A percentile compares a stretch with the other conserved stretches of the same genome.
Conservation (phyloP, 176 grass and related monocot species). For the Oryza meridionalis region DNA sequence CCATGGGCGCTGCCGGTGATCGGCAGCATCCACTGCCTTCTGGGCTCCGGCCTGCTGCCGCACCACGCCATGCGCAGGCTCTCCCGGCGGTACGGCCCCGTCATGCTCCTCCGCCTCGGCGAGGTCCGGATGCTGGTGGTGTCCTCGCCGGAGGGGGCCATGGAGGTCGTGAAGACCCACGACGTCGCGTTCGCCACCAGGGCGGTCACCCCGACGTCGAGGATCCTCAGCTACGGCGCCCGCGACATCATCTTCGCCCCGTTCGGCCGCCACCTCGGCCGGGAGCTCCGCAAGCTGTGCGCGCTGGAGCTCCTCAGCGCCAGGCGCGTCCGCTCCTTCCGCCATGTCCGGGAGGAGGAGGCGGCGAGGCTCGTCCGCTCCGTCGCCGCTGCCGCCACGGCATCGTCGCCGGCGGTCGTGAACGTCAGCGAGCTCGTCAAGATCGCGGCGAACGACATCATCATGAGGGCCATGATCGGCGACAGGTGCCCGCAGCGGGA, state of each 20-base stretch:
- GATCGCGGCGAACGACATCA: not conserved
- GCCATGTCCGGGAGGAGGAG: not conserved
- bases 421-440: conserved; percentile 3
- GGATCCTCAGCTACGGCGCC: conserved; percentile 11
- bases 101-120: conserved; percentile 34
- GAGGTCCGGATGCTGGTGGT: not conserved
- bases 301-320: not conserved
- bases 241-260: not conserved
- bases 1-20: conserved; percentile 34
- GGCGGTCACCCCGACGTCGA: not conserved
- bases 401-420: not conserved
- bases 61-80: not conserved
- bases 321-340: not conserved
- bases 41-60: not conserved
- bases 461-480: too few relatives aligned
- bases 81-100: not conserved
- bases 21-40: conserved; percentile 26
- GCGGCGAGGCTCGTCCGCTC: not conserved
- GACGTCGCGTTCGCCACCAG: conserved; percentile 20
- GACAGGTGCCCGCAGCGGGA: not conserved
- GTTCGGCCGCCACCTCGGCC: conserved; percentile 5
- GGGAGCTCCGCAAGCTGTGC: not conserved
- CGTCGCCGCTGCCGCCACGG: accelerated
- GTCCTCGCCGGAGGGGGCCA: conserved; percentile 9
- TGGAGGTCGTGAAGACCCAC: conserved; percentile 30